Base-by-base conservation (phyloP, 2,329 filamentous ascomycete species). In the Xylaria polymorpha region DNA sequence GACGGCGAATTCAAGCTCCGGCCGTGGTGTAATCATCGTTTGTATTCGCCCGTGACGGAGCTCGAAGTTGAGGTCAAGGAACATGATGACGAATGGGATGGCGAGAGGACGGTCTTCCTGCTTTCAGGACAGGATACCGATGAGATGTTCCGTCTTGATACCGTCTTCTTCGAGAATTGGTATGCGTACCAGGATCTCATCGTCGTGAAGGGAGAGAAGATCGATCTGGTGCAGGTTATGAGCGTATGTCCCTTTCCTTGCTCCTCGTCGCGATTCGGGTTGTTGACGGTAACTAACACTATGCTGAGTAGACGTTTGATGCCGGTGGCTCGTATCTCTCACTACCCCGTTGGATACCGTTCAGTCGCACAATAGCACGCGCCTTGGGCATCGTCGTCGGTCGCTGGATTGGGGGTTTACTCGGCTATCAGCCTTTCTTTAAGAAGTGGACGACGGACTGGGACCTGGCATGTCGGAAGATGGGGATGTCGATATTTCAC, bases 351-450 rank as follows among this genome's bases (percentile, higher is more conserved):
- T 82, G 80, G 80, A 71, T 82, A 48, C 80, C 80, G 0, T 80
- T 81, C 59, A 71, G 77, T 18, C 71, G 72, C 39, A 75, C 67
- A 7, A 56, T 80, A 8, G 75, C 77, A 2, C 71, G 72, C 37
- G 72, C 56, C 14, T 46, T 77, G 18, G 76, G 79, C 5, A 74
- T 82, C 32, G 69, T 79, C 5, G 43, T 82, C n/a, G 80, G 81
- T 9, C 76, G 80, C 65, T 82, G 80, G 78, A 56, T 82, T 32
- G 80, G 80, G 8, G 78, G 78, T 0, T 50, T 80, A 58, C 69
- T 82, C 37, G 80, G 80, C 4, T 82, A 82, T 69, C 77, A 80
- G 68, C 81, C 81, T 2, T 82, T 78, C 56, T 76, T 77, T 61
- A 69, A 70, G 48, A 72, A 80, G 69, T 82, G 79, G 77, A 81